A percentile compares a stretch with the other conserved stretches of the same genome.
These are phyloP conservation scores for Penicillium samsonianum DNA, from an alignment of 495 filamentous ascomycete genomes.

Conservation along the genomic window DNA sequence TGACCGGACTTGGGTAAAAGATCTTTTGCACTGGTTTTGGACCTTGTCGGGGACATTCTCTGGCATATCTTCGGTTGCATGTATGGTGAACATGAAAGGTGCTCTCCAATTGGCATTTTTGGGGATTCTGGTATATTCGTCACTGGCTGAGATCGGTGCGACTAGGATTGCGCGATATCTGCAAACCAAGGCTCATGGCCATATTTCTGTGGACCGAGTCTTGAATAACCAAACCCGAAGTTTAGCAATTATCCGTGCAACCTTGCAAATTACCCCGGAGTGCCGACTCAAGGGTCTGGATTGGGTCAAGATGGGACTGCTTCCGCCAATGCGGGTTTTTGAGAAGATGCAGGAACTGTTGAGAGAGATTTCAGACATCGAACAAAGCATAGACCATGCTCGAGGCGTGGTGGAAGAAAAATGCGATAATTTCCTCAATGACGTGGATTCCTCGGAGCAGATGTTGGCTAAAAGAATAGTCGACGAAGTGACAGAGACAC, in stretches of 20 bases:
- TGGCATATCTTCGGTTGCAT: constrained; percentile 31
- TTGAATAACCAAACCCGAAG: constrained; percentile 24
- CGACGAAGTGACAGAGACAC: not conserved
- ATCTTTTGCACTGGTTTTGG: constrained; percentile 27
- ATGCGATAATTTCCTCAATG: not conserved
- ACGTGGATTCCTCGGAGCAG: not conserved
- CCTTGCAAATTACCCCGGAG: constrained; percentile 15
- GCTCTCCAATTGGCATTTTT: constrained; percentile 31
- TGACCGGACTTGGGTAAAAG: constrained; percentile 15
- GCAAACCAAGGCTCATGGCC: constrained; percentile 22
- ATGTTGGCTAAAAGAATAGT: constrained; percentile 5
- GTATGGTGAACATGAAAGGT: constrained; percentile 37
- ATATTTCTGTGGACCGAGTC: constrained; percentile 7
- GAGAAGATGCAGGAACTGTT: constrained; percentile 27
- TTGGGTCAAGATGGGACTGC: constrained; percentile 28
- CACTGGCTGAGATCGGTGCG: constrained; percentile 30
- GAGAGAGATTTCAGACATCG: constrained; percentile 3
- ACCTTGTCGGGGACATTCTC: constrained; percentile 28
- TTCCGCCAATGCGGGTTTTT: constrained; percentile 25
- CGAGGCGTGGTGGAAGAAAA: not conserved
- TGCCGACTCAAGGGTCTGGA: constrained; percentile 26
- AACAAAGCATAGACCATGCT: not conserved
- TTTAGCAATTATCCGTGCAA: constrained; percentile 27
- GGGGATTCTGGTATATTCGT: constrained; percentile 26
- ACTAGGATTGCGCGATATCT: constrained; percentile 28